Evolutionary conservation across 345 rosid species (phyloP).

Genomic region (Ailanthus altissimus): DNA sequence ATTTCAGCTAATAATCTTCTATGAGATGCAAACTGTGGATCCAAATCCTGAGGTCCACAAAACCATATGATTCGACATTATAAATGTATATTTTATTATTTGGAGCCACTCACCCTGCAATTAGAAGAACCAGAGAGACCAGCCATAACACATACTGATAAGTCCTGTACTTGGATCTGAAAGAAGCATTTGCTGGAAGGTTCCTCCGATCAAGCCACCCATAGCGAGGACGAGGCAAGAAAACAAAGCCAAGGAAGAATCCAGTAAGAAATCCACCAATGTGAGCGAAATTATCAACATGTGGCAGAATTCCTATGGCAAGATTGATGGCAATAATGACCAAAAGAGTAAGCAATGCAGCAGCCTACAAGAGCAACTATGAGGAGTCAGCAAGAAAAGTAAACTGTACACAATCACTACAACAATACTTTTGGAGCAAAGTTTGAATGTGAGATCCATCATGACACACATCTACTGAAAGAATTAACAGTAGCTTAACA

Average conservation of each 20-base stretch:
- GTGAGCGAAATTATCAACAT: conserved; percentile 88
- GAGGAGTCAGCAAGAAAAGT: conserved; percentile 5
- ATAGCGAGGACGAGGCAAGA: conserved; percentile 82
- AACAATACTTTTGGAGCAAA: background rate
- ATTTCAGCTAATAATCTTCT: background rate
- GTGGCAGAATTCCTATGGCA: conserved; percentile 83
- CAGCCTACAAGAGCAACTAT: conserved; percentile 48
- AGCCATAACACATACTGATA: conserved; percentile 72
- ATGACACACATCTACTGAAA: background rate
- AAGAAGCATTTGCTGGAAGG: conserved; percentile 44
- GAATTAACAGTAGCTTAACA: background rate
- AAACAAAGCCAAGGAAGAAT: conserved; percentile 76
- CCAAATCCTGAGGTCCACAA: background rate
- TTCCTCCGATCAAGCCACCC: conserved; percentile 60
- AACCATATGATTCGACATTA: background rate
- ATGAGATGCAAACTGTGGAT: background rate
- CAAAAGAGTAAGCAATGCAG: conserved; percentile 77
- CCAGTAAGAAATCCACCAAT: conserved; percentile 91
- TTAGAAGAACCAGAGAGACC: conserved; percentile 50
- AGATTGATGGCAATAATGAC: conserved; percentile 70
- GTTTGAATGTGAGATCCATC: too few species aligned
- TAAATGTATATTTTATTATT: background rate
- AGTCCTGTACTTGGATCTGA: conserved; percentile 65
- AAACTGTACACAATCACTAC: background rate
- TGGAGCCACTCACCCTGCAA: conserved; percentile 52